A percentile compares a stretch with the other conserved stretches of the same genome.
Evolutionary conservation across 2,329 filamentous ascomycete species (phyloP).

Genomic region (Byssochlamys sp.): DNA sequence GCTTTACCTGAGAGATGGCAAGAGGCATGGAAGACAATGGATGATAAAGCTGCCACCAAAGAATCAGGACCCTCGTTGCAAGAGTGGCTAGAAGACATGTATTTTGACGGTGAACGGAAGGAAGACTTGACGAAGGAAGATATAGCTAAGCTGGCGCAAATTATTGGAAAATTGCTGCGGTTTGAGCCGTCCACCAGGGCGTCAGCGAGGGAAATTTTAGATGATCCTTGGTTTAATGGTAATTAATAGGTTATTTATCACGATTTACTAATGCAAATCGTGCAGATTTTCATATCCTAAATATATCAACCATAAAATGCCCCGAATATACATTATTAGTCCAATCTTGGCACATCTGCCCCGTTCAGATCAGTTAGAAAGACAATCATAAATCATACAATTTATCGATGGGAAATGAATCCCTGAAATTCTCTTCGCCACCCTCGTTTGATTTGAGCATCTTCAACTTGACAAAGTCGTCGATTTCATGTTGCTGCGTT

Average conservation of each 20-base stretch:
- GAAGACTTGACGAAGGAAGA: conserved; percentile 16
- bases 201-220: conserved; percentile 15
- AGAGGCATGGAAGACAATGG: conserved; percentile 18
- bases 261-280: no score
- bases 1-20: conserved; percentile 28
- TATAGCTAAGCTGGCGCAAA: conserved; percentile 14
- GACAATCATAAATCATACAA: background rate
- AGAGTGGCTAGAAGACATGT: conserved; percentile 30
- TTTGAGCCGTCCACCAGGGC: conserved; percentile 19
- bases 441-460: no score
- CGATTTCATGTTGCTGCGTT: no score
- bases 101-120: conserved; percentile 24
- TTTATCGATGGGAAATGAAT: no score
- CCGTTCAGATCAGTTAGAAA: no score
- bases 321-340: no score
- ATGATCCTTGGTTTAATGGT: conserved; percentile 15
- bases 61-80: conserved; percentile 17
- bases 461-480: no score
- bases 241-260: no score
- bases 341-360: no score
- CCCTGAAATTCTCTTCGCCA: no score
- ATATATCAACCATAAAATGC: no score
- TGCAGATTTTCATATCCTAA: no score
- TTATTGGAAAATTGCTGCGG: conserved; percentile 14
- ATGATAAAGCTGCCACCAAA: conserved; percentile 7